Evolutionary conservation across 345 rosid species (phyloP).

Genomic region (Nephelium lappaceum): DNA sequence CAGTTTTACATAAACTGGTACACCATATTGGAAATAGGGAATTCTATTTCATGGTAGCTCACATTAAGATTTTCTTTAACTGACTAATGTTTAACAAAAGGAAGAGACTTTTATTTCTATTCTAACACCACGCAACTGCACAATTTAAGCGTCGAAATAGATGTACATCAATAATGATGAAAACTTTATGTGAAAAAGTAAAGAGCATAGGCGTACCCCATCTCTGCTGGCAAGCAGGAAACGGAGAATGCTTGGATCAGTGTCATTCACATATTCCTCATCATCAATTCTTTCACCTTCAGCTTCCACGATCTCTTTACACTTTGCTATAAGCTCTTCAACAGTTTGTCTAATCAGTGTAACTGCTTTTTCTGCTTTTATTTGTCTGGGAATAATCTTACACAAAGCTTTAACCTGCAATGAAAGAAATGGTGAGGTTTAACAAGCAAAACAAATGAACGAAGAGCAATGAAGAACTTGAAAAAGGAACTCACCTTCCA

Average conservation of each 20-base stretch:
- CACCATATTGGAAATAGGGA: background rate
- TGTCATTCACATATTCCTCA: slow-evolving; percentile 90
- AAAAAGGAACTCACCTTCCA: slow-evolving; percentile 72
- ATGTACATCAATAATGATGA: background rate
- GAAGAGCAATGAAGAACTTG: slow-evolving; percentile 8
- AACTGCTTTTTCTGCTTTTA: slow-evolving; percentile 91
- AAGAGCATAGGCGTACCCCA: slow-evolving; percentile 54
- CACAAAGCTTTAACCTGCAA: slow-evolving; percentile 64
- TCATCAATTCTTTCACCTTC: slow-evolving; percentile 85
- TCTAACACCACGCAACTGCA: background rate
- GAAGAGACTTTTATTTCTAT: background rate
- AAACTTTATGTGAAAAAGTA: background rate
- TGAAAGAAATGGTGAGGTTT: background rate
- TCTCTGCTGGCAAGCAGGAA: slow-evolving; percentile 96
- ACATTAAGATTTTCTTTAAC: too few relatives aligned
- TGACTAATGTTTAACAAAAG: background rate
- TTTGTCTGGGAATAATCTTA: slow-evolving; percentile 88
- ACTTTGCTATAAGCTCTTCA: slow-evolving; percentile 78
- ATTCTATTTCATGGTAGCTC: too few relatives aligned
- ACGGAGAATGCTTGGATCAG: slow-evolving; percentile 91
- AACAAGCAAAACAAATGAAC: slow-evolving; percentile 7
- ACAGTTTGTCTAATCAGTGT: slow-evolving; percentile 67
- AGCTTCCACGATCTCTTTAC: slow-evolving; percentile 87
- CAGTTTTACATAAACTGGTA: background rate
- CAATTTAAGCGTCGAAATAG: slow-evolving; percentile 1